Base-by-base conservation (phyloP, 352 stramenopile genomes). In the Phytopythium aichiense region DNA sequence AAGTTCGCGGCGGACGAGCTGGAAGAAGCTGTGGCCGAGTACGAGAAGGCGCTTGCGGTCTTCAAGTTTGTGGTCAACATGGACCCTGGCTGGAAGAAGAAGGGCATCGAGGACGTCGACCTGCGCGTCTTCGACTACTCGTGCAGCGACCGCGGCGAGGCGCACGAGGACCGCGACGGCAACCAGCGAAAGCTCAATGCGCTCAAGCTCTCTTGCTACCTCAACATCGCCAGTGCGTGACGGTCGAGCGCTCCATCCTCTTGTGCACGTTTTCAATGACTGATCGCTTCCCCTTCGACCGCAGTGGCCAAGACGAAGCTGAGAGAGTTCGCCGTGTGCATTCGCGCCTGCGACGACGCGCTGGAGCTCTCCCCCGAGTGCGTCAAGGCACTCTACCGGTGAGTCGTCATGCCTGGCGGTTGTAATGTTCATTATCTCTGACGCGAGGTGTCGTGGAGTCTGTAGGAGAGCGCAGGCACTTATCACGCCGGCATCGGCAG, bases 21-120 rank as follows among this genome's bases (percentile, higher is more conserved):
- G 11, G 84, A 93, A 58, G 84, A 95, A 70, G 86, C 84, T 0
- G 78, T 92, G 0, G 82, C 84, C 2, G 82, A 92, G 64, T 95
- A 92, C 51, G 86, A 95, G 42, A 95, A 92, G 55, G 84, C 82
- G 4, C 72, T 95, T n/a, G 70, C 84, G 7, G 68, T 93, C 2
- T 95, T 95, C 65, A 92, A 90, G 66, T 93, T 80, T 43, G 69
- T 86, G 15, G 79, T 91, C 51, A 93, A 93, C 61, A 90, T 71
- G 52, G 84, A 93, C 56, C 73, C 76, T 0, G 82, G 78, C 28
- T 95, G 86, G 86, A 93, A 93, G 67, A 93, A 91, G 58, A 93
- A 95, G 30, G 86, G 86, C 1, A 95, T 95, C 60, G 82, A 92
- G 58, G 86, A 93, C 71, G 74, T 62, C 9, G 86, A 95, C 40